Evolutionary conservation across 352 stramenopile species (phyloP).

Genomic region (Phytopythium mirpurense): DNA sequence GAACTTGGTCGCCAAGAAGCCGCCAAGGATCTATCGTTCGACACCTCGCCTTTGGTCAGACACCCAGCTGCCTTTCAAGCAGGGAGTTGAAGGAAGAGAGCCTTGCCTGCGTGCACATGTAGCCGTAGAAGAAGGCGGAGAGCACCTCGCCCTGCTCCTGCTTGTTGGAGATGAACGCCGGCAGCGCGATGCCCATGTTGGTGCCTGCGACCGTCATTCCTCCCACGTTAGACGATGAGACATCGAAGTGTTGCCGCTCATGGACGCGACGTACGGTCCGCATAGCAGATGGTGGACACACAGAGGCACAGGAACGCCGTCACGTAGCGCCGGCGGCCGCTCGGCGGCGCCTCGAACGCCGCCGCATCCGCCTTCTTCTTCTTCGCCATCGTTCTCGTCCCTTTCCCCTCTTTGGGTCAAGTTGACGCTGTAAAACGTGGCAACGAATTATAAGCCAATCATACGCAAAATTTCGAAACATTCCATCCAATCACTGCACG

Average conservation of each 20-base stretch:
- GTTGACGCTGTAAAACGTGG: not conserved
- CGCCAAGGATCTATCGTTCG: conserved; percentile 57
- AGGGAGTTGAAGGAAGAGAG: not conserved
- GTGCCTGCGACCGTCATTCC: conserved; percentile 53
- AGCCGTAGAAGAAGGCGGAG: conserved; percentile 86
- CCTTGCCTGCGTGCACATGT: conserved; percentile 77
- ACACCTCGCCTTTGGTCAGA: no score
- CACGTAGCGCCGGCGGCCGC: conserved; percentile 51
- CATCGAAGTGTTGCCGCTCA: no score
- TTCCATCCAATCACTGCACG: not conserved
- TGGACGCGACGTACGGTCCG: conserved; percentile 54
- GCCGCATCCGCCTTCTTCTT: not conserved
- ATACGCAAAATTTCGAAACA: not conserved
- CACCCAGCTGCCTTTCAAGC: no score
- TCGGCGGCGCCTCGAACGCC: conserved; percentile 12
- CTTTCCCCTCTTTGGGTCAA: not conserved
- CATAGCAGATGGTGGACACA: conserved; percentile 82
- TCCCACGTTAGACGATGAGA: no score
- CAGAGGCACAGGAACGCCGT: conserved; percentile 71
- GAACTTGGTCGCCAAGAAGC: conserved; percentile 62
- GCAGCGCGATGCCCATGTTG: conserved; percentile 84
- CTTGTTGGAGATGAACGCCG: conserved; percentile 69
- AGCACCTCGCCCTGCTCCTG: conserved; percentile 76
- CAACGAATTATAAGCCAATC: not conserved
- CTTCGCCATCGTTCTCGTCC: not conserved